A percentile compares a stretch with the other conserved stretches of the same genome.
Evolutionary conservation across 495 filamentous ascomycete genomes (phyloP).

Genomic region (Hypoxylon rickii): DNA sequence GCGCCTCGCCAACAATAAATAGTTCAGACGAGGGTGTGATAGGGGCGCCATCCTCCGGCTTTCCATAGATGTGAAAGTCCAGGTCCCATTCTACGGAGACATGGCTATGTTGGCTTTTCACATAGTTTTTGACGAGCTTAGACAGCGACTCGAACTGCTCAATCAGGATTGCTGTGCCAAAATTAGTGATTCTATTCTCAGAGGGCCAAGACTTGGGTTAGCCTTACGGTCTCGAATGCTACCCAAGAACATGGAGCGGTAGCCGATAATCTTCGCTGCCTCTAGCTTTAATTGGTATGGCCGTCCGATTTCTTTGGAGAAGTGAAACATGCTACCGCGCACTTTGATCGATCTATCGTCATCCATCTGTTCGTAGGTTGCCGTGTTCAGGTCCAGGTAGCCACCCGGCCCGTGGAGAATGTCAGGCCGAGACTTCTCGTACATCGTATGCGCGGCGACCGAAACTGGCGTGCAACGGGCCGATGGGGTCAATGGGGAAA

Average conservation of each 20-base stretch:
- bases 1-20: constrained; percentile 48
- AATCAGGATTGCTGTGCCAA: constrained; percentile 45
- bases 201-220: not conserved
- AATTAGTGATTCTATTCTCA: constrained; percentile 2
- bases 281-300: constrained; percentile 55
- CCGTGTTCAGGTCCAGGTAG: constrained; percentile 42
- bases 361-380: constrained; percentile 45
- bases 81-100: constrained; percentile 39
- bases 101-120: constrained; percentile 28
- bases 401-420: constrained; percentile 53
- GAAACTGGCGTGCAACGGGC: constrained; percentile 48
- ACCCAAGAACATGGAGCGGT: constrained; percentile 52
- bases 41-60: constrained; percentile 31
- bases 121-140: constrained; percentile 34
- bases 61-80: constrained; percentile 49
- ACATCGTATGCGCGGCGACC: constrained; percentile 57
- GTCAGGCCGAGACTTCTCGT: constrained; percentile 57
- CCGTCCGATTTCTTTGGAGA: constrained; percentile 9
- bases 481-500: constrained; percentile 40
- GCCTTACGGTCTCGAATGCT: constrained; percentile 48
- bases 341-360: constrained; percentile 47
- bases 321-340: constrained; percentile 44
- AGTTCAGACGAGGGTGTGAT: constrained; percentile 37
- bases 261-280: constrained; percentile 45
- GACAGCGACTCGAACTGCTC: constrained; percentile 44